Percentiles rank a stretch among this genome's conserved stretches.
These are phyloP conservation scores for barrel medic (Medicago truncatula) DNA, from an alignment of 306 rosid genomes.

Conservation along the genomic window DNA sequence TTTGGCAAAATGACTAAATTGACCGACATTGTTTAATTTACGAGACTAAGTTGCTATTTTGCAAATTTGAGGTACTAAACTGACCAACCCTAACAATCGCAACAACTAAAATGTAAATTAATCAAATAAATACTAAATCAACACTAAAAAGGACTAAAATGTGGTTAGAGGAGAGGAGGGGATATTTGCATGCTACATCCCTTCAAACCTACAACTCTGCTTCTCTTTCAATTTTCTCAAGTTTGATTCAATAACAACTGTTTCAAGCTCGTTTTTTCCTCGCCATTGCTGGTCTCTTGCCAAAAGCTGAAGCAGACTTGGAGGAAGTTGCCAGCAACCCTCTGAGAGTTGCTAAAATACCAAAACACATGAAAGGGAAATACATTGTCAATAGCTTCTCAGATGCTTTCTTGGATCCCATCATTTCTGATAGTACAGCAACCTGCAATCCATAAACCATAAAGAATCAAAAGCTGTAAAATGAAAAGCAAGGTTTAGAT, in stretches of 20 bases:
- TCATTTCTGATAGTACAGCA: slow-evolving; percentile 63
- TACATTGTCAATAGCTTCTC: slow-evolving; percentile 57
- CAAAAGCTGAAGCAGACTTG: slow-evolving; percentile 38
- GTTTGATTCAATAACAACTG: not conserved
- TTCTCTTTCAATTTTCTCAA: slow-evolving; percentile 28
- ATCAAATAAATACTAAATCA: slow-evolving; percentile 24
- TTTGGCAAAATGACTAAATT: too few species aligned
- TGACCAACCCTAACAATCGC: not conserved
- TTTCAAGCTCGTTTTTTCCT: slow-evolving; percentile 68
- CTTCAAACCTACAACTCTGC: slow-evolving; percentile 17
- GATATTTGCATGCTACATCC: slow-evolving; percentile 29
- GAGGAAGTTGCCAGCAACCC: slow-evolving; percentile 61
- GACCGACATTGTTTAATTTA: not conserved
- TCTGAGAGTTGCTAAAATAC: slow-evolving; percentile 59
- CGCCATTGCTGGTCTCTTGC: slow-evolving; percentile 47
- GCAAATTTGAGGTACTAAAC: not conserved
- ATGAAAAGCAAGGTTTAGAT: not conserved
- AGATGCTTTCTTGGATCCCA: slow-evolving; percentile 65
- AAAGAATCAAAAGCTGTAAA: slow-evolving; percentile 18
- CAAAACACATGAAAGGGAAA: slow-evolving; percentile 66
- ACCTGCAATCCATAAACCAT: slow-evolving; percentile 54
- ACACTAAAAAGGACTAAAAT: slow-evolving; percentile 22
- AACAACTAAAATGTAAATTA: not conserved
- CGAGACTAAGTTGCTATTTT: not conserved
- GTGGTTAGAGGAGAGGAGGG: slow-evolving; percentile 37